A percentile compares a stretch with the other conserved stretches of the same genome.
Conservation (phyloP, 257 asterid species). For the Solanum chilense region DNA sequence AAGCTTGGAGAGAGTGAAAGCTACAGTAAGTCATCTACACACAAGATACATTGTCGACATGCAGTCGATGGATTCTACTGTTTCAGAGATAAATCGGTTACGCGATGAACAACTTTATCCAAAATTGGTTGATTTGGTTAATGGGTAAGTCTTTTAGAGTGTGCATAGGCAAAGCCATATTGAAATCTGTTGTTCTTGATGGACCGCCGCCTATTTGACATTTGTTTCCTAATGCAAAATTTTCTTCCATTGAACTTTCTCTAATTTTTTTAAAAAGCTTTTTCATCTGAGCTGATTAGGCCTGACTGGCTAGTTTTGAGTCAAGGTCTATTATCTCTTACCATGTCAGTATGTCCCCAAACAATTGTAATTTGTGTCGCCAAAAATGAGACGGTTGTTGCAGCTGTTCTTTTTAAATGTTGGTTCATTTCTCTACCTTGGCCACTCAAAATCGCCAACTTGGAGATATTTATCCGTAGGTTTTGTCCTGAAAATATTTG, state of each 20-base stretch:
- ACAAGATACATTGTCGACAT: conserved; percentile 96
- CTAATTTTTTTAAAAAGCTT: neutral
- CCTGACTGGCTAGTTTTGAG: neutral
- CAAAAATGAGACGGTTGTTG: neutral
- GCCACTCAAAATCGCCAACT: neutral
- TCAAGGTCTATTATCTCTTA: neutral
- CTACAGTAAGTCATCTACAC: conserved; percentile 94
- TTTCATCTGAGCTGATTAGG: neutral
- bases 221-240: neutral
- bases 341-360: neutral
- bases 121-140: conserved; percentile 72
- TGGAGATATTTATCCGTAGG: neutral
- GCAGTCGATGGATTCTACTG: conserved; percentile 99
- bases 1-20: conserved; percentile 80
- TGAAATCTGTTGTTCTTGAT: neutral
- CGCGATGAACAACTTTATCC: conserved; percentile 91
- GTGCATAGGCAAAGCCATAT: neutral
- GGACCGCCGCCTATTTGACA: neutral
- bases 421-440: neutral
- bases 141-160: conserved; percentile 52
- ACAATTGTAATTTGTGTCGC: neutral
- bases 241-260: neutral
- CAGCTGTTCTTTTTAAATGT: neutral
- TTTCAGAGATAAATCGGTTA: conserved; percentile 76
- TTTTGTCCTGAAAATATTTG: neutral